A percentile compares a stretch with the other conserved stretches of the same genome.
These are phyloP conservation scores for Colletotrichum liriopes DNA, from an alignment of 2,329 filamentous ascomycete genomes.

Conservation along the genomic window DNA sequence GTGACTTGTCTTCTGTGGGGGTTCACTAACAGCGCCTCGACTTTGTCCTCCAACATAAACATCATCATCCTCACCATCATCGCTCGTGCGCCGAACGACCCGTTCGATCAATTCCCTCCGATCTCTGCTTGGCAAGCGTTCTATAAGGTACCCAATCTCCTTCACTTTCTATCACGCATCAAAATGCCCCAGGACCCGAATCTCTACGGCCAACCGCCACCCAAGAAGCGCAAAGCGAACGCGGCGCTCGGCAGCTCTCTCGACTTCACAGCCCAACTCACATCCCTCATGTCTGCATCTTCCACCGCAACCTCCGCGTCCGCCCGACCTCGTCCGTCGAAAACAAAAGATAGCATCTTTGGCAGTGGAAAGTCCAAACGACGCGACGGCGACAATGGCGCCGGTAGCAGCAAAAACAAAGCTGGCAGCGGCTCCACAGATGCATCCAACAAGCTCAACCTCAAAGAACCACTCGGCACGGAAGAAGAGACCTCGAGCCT, in stretches of 20 bases:
- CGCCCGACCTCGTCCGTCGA: constrained; percentile 66
- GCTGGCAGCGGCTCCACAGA: constrained; percentile 64
- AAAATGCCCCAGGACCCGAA: constrained; percentile 76
- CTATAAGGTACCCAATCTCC: neutral
- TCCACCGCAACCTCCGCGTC: constrained; percentile 59
- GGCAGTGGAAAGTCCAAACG: constrained; percentile 59
- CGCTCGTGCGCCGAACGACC: too few relatives aligned
- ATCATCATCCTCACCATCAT: neutral
- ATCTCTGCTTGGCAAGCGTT: neutral
- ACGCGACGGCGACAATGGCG: constrained; percentile 69
- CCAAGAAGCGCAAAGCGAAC: constrained; percentile 79
- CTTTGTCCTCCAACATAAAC: neutral
- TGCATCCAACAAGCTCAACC: constrained; percentile 60
- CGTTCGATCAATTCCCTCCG: too few relatives aligned
- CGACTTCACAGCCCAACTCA: constrained; percentile 90
- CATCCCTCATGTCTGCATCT: constrained; percentile 77
- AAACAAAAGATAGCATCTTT: constrained; percentile 79
- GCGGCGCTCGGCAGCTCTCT: constrained; percentile 81
- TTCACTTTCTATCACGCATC: neutral
- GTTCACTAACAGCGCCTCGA: neutral
- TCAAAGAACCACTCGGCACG: constrained; percentile 69
- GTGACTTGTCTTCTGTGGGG: neutral
- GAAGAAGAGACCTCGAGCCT: constrained; percentile 78
- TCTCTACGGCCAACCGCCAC: constrained; percentile 83
- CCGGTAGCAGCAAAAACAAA: constrained; percentile 61